These are phyloP conservation scores for Penicillium concentricum DNA, from an alignment of 2,329 filamentous ascomycete species.

Conservation along the genomic window DNA sequence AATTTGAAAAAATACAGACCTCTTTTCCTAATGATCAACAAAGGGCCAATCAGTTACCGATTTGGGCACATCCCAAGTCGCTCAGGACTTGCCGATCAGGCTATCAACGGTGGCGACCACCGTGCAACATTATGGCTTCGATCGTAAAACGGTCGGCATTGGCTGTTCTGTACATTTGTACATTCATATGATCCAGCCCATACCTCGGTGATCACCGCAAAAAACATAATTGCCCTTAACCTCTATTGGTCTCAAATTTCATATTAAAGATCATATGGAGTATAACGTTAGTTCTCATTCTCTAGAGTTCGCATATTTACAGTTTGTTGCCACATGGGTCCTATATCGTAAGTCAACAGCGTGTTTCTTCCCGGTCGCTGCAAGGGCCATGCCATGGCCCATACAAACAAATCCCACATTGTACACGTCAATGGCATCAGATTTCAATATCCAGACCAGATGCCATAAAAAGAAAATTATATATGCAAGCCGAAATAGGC, in stretches of 20 bases:
- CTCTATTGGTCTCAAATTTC: background rate
- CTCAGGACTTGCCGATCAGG: constrained; percentile 20
- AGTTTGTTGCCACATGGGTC: constrained; percentile 7
- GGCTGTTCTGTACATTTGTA: background rate
- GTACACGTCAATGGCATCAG: constrained; percentile 7
- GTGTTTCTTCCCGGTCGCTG: constrained; percentile 5
- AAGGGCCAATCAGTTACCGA: constrained; percentile 19
- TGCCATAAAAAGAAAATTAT: background rate
- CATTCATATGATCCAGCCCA: constrained; percentile 18
- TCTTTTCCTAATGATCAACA: too few relatives aligned
- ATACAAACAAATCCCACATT: background rate
- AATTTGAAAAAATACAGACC: background rate
- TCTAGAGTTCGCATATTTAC: too few relatives aligned
- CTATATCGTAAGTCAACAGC: background rate
- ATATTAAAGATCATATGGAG: background rate
- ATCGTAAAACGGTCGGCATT: constrained; percentile 28
- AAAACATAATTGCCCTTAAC: too few relatives aligned
- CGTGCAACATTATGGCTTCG: constrained; percentile 15
- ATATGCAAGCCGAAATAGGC: constrained; percentile 1
- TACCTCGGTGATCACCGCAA: background rate
- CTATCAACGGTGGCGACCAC: constrained; percentile 24
- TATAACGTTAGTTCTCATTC: background rate
- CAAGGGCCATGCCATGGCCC: constrained; percentile 7
- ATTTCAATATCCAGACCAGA: background rate
- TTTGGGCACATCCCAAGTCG: constrained; percentile 13